phyloP scores from a whole-genome alignment of 169 alveolate species.

The Eimeria falciformis region DNA sequence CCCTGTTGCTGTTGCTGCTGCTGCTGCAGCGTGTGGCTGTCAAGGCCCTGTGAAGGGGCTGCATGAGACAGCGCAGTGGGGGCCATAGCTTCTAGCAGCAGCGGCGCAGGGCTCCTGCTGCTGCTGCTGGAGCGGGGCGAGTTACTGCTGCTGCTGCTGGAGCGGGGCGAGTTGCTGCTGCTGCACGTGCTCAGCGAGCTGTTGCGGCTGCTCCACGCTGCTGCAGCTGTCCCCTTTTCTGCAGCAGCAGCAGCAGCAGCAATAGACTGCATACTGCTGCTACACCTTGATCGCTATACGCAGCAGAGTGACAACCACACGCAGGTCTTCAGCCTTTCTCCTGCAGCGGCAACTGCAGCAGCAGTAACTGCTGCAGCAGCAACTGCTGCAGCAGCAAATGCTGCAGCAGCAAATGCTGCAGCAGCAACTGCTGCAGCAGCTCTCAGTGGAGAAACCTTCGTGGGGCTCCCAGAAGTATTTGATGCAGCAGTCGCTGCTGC shows the following conservation, averaged over 20 bases:
- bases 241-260: conserved; percentile 31
- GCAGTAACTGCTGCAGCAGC: neutral
- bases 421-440: neutral
- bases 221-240: neutral
- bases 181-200: conserved; percentile 12
- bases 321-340: too few relatives aligned
- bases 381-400: neutral
- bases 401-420: neutral
- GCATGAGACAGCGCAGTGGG: neutral
- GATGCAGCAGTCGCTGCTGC: too few relatives aligned
- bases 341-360: too few relatives aligned
- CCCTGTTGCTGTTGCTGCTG: conserved; percentile 27
- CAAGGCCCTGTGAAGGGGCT: neutral
- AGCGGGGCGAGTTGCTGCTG: neutral
- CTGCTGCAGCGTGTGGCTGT: conserved; percentile 44
- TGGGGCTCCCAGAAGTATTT: too few relatives aligned
- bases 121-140: conserved; percentile 7
- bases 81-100: neutral
- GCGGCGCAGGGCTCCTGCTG: neutral
- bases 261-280: conserved; percentile 9
- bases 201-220: conserved; percentile 3
- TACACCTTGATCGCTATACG: neutral
- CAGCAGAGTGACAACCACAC: neutral
- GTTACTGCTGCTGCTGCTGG: neutral
- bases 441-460: neutral